Conservation (phyloP, 2,329 filamentous ascomycete genomes). For the Fusarium sublunatum region DNA sequence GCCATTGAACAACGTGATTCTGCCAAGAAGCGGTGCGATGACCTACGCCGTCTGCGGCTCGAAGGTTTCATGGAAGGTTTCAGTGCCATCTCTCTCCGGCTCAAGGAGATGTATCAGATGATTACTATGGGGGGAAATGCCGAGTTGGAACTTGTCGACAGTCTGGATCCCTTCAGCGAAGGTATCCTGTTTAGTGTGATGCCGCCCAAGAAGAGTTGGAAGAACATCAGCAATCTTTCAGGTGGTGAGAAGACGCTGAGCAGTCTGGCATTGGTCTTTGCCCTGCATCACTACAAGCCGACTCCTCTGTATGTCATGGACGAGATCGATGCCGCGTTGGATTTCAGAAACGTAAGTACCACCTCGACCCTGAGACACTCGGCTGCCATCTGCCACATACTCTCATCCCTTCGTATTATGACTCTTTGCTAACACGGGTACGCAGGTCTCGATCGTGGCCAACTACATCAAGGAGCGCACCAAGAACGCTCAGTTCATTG, state of each 20-base stretch:
- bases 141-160: conserved; percentile 96
- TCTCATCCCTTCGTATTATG: conserved; percentile 16
- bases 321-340: conserved; percentile 96
- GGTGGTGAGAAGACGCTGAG: conserved; percentile 98
- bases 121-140: conserved; percentile 99
- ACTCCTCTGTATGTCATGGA: conserved; percentile 99
- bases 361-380: conserved; percentile 41
- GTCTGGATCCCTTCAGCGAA: conserved; percentile 94
- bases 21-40: conserved; percentile 92
- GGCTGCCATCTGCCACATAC: conserved; percentile 32
- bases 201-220: conserved; percentile 99
- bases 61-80: conserved; percentile 99
- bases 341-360: conserved; percentile 91
- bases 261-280: conserved; percentile 95
- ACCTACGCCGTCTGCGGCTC: conserved; percentile 87
- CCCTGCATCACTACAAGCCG: conserved; percentile 96
- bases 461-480: conserved; percentile 99
- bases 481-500: conserved; percentile 99
- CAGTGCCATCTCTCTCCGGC: conserved; percentile 87
- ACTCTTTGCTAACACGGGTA: conserved; percentile 35
- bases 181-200: conserved; percentile 98
- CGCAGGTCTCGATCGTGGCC: conserved; percentile 92
- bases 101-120: conserved; percentile 99
- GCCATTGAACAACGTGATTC: conserved; percentile 83
- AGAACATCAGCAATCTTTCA: conserved; percentile 95